A percentile compares a stretch with the other conserved stretches of the same genome.
These are phyloP conservation scores for Colletotrichum musicola DNA, from an alignment of 2,329 filamentous ascomycete species.

Conservation along the genomic window DNA sequence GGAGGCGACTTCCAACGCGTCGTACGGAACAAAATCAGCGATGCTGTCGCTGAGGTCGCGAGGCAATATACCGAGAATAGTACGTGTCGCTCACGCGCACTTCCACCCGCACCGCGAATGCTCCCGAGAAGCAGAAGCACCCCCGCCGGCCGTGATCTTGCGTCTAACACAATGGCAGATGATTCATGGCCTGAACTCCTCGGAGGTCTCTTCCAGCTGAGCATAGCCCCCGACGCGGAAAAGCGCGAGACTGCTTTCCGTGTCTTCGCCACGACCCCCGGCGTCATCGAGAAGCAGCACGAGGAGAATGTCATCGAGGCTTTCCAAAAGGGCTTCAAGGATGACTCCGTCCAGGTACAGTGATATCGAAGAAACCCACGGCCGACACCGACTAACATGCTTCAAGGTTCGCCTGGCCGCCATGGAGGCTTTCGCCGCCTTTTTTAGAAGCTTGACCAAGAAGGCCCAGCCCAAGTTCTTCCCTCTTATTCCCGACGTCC, in stretches of 20 bases:
- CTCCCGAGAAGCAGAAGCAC: background rate
- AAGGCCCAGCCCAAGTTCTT: constrained; percentile 92
- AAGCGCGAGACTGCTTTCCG: constrained; percentile 94
- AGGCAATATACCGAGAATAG: constrained; percentile 94
- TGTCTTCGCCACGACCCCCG: constrained; percentile 94
- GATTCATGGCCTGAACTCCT: constrained; percentile 93
- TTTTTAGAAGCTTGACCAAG: constrained; percentile 92
- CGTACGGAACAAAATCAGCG: constrained; percentile 94
- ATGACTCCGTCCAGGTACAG: constrained; percentile 81
- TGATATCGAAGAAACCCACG: background rate
- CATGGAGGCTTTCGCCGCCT: constrained; percentile 96
- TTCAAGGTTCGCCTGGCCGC: constrained; percentile 86
- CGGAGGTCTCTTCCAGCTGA: constrained; percentile 86
- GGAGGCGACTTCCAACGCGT: constrained; percentile 78
- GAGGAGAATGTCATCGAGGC: constrained; percentile 90
- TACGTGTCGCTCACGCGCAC: constrained; percentile 58
- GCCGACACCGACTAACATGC: background rate
- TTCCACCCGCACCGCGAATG: constrained; percentile 17
- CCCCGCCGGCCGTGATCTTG: constrained; percentile 2
- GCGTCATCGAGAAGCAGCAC: constrained; percentile 96
- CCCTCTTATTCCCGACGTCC: constrained; percentile 85
- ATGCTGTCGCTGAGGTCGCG: constrained; percentile 96
- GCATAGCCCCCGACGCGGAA: constrained; percentile 84
- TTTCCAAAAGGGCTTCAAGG: constrained; percentile 92
- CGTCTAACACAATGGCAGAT: constrained; percentile 60